Percentiles rank a stretch among this genome's conserved stretches.
Conservation (phyloP, 2,329 filamentous ascomycete genomes). For the Fusarium sp. region DNA sequence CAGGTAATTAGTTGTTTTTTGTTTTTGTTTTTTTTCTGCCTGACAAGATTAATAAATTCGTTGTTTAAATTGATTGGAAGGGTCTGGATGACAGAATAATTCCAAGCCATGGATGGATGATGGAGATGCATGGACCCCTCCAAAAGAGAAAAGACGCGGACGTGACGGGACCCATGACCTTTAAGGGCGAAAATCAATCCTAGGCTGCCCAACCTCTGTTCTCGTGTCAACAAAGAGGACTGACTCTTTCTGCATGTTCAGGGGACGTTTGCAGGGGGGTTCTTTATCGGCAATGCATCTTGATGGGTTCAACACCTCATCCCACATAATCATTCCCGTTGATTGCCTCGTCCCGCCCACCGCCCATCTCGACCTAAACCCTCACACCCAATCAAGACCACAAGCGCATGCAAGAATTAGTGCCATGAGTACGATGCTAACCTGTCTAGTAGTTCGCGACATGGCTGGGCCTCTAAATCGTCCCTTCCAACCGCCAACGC, state of each 20-base stretch:
- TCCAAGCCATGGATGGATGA: not conserved
- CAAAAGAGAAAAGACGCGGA: not conserved
- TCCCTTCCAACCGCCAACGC: slow-evolving; percentile 49
- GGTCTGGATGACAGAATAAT: not conserved
- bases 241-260: slow-evolving; percentile 9
- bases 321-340: not conserved
- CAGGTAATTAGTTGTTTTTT: not conserved
- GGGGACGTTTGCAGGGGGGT: not conserved
- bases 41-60: not conserved
- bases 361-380: not conserved
- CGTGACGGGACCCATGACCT: not conserved
- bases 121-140: not conserved
- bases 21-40: not conserved
- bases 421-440: slow-evolving; percentile 40
- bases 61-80: slow-evolving; percentile 3
- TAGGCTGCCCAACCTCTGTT: not conserved
- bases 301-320: slow-evolving; percentile 9
- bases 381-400: not conserved
- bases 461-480: slow-evolving; percentile 45
- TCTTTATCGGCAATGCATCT: not conserved
- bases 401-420: slow-evolving; percentile 29
- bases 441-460: slow-evolving; percentile 42
- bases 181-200: not conserved
- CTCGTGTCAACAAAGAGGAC: not conserved
- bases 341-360: not conserved